Conservation (phyloP, 75 land plant species). For the Sequoiadendron giganteum region DNA sequence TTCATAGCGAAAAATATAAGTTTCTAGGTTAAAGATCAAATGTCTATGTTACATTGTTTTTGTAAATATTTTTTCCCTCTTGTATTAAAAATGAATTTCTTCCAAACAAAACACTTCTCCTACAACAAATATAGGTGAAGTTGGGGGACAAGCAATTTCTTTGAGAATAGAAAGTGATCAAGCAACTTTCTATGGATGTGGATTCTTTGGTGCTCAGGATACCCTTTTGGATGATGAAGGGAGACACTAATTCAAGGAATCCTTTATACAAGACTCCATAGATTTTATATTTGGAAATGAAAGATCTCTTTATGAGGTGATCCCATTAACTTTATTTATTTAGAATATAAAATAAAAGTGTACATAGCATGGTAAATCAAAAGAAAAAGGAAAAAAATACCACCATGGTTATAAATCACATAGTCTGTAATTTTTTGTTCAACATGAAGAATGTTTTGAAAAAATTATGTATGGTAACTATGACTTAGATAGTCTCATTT, state of each 20-base stretch:
- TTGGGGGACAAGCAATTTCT: conserved; percentile 61
- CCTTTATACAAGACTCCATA: conserved; percentile 70
- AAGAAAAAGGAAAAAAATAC: no score
- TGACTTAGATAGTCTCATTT: background rate
- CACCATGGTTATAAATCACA: no score
- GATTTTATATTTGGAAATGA: conserved; percentile 73
- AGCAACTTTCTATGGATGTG: conserved; percentile 66
- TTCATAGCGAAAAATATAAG: conserved; percentile 63
- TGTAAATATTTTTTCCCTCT: background rate
- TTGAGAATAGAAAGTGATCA: conserved; percentile 48
- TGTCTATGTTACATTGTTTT: background rate
- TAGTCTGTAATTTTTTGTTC: no score
- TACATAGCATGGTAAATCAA: no score
- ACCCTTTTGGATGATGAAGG: conserved; percentile 62
- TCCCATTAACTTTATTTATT: background rate
- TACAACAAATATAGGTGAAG: conserved; percentile 40
- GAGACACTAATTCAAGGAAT: conserved; percentile 58
- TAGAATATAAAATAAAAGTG: no score
- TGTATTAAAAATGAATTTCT: background rate
- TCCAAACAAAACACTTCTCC: conserved; percentile 51
- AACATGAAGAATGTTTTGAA: no score
- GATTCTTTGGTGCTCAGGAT: conserved; percentile 65
- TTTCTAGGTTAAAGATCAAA: conserved; percentile 36
- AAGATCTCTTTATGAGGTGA: conserved; percentile 57
- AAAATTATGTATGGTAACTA: no score